Percentiles rank a stretch among this genome's conserved stretches.
Evolutionary conservation across 306 rosid species (phyloP).

Genomic region (Casuarina glauca): DNA sequence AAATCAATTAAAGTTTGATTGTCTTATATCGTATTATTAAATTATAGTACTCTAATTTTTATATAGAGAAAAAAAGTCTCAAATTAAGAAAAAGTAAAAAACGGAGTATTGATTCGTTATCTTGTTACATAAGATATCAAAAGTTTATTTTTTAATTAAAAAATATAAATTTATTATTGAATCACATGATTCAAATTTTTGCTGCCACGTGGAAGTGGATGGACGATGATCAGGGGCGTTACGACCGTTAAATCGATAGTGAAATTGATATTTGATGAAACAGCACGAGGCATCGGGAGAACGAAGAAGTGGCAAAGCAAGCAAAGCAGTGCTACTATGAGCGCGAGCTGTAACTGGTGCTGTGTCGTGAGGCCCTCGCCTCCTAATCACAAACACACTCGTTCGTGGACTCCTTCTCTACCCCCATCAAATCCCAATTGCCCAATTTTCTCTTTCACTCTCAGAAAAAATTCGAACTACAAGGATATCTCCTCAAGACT

Average conservation of each 20-base stretch:
- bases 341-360: conserved; percentile 38
- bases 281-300: not conserved
- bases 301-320: not conserved
- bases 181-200: no score
- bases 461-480: conserved; percentile 6
- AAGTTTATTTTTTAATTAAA: no score
- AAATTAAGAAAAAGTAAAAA: no score
- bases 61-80: no score
- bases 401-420: conserved; percentile 16
- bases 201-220: not conserved
- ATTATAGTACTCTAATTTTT: no score
- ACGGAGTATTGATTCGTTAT: no score
- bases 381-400: conserved; percentile 22
- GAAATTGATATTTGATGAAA: not conserved
- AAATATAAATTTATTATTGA: no score
- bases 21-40: no score
- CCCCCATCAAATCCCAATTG: conserved; percentile 33
- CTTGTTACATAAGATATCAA: no score
- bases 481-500: not conserved
- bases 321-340: conserved; percentile 33
- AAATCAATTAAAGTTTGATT: no score
- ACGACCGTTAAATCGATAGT: not conserved
- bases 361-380: conserved; percentile 37
- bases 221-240: not conserved
- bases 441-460: conserved; percentile 6